These are phyloP conservation scores for grape (Vitis vinifera) DNA, from an alignment of 164 flowering plant genomes.

Conservation along the genomic window ASM3070453v1 NC_081810.1:1661001-1661500, in stretches of 20 bases:
- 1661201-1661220: not conserved
- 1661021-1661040: not conserved
- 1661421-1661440: constrained; percentile 73
- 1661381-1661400: constrained; percentile 86
- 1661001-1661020: not conserved
- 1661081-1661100: not conserved
- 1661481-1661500: constrained; percentile 94
- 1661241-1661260: constrained; percentile 42
- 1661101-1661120: too few relatives aligned
- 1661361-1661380: constrained; percentile 68
- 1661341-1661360: constrained; percentile 90
- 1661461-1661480: constrained; percentile 59
- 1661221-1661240: not conserved
- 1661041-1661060: not conserved
- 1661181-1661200: not conserved
- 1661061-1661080: too few relatives aligned
- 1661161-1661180: not conserved
- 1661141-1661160: not conserved
- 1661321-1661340: constrained; percentile 98
- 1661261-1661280: constrained; percentile 99
- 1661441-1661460: constrained; percentile 80
- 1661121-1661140: not conserved
- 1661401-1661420: constrained; percentile 88
- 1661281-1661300: constrained; percentile 98
- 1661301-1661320: constrained; percentile 93